phyloP scores from a whole-genome alignment of 1,284 basidiomycete species.

The Puccinia hordei region DNA sequence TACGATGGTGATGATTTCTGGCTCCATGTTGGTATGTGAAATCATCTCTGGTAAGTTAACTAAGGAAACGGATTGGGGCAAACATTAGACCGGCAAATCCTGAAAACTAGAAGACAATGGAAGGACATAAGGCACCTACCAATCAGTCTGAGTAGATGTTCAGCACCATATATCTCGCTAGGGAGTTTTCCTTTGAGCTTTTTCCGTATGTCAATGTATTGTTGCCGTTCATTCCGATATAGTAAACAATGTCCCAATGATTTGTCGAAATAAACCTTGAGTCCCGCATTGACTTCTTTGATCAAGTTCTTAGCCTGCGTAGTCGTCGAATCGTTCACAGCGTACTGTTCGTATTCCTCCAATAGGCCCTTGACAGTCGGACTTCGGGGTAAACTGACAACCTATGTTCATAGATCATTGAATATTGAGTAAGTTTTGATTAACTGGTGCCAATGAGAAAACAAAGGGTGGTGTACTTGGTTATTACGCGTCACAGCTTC shows the following conservation, averaged over 20 bases:
- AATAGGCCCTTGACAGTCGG: conserved; percentile 80
- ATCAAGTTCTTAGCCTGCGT: conserved; percentile 59
- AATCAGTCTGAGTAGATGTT: conserved; percentile 87
- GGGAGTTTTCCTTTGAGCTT: conserved; percentile 68
- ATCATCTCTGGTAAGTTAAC: conserved; percentile 73
- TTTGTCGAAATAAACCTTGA: conserved; percentile 92
- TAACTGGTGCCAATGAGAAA: neutral
- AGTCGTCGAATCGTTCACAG: conserved; percentile 55
- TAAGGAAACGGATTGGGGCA: conserved; percentile 52
- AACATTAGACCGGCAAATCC: neutral
- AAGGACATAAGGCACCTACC: conserved; percentile 65
- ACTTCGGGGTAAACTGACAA: conserved; percentile 79
- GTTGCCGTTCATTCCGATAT: conserved; percentile 89
- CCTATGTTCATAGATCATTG: conserved; percentile 61
- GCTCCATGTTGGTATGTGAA: conserved; percentile 84
- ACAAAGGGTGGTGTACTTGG: conserved; percentile 64
- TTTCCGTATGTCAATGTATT: conserved; percentile 81
- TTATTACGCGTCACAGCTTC: conserved; percentile 93
- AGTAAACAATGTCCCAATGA: conserved; percentile 85
- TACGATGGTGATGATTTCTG: conserved; percentile 78
- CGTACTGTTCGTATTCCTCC: conserved; percentile 73
- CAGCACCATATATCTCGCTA: conserved; percentile 88
- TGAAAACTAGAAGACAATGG: neutral
- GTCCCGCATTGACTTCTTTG: conserved; percentile 80
- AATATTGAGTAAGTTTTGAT: conserved; percentile 3